Percentiles rank a stretch among this genome's conserved stretches.
Conservation (phyloP, 1,284 basidiomycete genomes). For the Ceratobasidium sp. region DNA sequence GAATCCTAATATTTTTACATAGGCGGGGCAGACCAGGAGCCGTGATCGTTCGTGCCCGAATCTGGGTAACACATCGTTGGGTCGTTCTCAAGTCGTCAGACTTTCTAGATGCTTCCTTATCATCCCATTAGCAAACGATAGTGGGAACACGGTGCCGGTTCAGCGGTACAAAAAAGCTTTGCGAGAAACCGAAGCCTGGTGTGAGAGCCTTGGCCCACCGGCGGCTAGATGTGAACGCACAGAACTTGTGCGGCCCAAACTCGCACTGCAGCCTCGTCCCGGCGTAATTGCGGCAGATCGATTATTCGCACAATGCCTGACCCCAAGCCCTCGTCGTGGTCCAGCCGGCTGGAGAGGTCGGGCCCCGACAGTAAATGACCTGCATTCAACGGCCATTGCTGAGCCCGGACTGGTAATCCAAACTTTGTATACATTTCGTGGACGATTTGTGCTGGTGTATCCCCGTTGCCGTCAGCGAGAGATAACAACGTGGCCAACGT, state of each 20-base stretch:
- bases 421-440: conserved; percentile 29
- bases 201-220: conserved; percentile 38
- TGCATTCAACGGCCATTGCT: conserved; percentile 15
- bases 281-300: conserved; percentile 41
- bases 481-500: conserved; percentile 40
- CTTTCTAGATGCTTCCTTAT: conserved; percentile 44
- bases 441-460: conserved; percentile 10
- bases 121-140: conserved; percentile 34
- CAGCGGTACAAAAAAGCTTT: conserved; percentile 39
- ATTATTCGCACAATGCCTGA: conserved; percentile 30
- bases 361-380: conserved; percentile 8
- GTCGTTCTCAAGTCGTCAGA: conserved; percentile 13
- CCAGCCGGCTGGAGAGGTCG: conserved; percentile 24
- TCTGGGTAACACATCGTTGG: conserved; percentile 38
- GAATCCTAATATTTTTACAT: conserved; percentile 44
- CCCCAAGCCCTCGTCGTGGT: conserved; percentile 18
- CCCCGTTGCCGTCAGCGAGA: conserved; percentile 7
- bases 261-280: conserved; percentile 37
- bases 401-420: conserved; percentile 7
- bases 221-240: conserved; percentile 24
- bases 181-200: conserved; percentile 33
- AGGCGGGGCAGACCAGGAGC: conserved; percentile 20
- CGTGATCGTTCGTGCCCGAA: conserved; percentile 37
- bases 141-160: conserved; percentile 29
- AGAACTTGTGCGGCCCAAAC: conserved; percentile 18